phyloP scores from a whole-genome alignment of 129 eudicot species.

The Ambrosia trifida region DNA sequence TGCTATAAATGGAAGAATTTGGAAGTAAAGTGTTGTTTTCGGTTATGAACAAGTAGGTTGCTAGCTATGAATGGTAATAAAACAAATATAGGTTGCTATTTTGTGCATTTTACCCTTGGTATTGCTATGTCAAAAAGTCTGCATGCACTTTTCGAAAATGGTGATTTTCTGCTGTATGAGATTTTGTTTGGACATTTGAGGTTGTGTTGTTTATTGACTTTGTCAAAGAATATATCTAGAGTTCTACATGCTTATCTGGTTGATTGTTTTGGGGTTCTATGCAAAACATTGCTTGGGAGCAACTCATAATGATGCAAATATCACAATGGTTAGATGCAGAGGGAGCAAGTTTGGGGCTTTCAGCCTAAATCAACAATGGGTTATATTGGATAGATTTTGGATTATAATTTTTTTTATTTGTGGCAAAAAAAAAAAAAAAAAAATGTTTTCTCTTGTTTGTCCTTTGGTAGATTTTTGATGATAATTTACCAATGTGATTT shows the following conservation, averaged over 20 bases:
- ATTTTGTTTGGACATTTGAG: not conserved
- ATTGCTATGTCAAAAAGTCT: not conserved
- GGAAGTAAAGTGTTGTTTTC: not conserved
- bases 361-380: not conserved
- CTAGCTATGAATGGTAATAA: conserved; percentile 4
- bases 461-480: conserved; percentile 2
- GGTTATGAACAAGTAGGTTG: not conserved
- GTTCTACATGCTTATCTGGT: not conserved
- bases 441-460: not conserved
- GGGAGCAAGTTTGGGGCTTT: not conserved
- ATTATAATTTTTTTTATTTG: not conserved
- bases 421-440: not conserved
- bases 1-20: conserved; percentile 19
- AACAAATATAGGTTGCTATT: conserved; percentile 8
- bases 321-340: not conserved
- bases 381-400: not conserved
- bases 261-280: not conserved
- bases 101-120: conserved; percentile 10
- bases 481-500: conserved; percentile 3
- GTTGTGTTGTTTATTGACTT: not conserved
- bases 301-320: not conserved
- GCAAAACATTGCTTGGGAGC: not conserved
- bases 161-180: conserved; percentile 5
- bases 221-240: not conserved
- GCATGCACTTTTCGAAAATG: not conserved